Evolutionary conservation across 2,329 filamentous ascomycete species (phyloP), one percentile per base, ranked within the genome.

Genomic region (Trichoderma sp.): DNA sequence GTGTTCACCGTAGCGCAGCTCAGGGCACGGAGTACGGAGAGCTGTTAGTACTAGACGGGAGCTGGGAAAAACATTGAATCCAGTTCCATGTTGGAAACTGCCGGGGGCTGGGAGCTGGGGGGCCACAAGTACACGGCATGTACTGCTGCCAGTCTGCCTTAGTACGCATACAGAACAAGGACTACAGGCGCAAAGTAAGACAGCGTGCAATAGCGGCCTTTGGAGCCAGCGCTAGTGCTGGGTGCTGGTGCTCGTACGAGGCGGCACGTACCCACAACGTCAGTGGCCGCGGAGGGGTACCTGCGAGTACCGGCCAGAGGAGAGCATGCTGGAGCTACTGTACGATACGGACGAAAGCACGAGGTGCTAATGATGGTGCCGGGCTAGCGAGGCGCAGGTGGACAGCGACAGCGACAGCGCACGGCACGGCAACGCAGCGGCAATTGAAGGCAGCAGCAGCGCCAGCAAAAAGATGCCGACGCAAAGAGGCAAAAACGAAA

Each of bases 1-100:
- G 53, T 66, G 63, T 58, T 66, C 63, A 66, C 63, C 63, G 63
- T 58, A 66, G 63, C 40, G 63, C 63, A 57, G 63, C 37, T 53
- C 52, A 66, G 63, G 63, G 63, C 63, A 66, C 63, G 63, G 63
- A 66, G 53, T 47, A 66, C 63, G 60, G 60, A 55, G 33, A 47
- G 47, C 43, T 37, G 31, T 55, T 63, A 63, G 60, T 49, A 33
- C 33, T 33, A 47, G 60, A 47, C 53, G 35, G 43, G 27, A 66
- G 63, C 60, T 55, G 49, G 49, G 33, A 63, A 63, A 40, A 55
- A 63, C 27, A 63, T 35, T 35, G 33, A 35, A 13, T 35, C 33
- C 33, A 14, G 33, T 35, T 35, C 33, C 33, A 35, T 35, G 27
- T 55, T 27, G 52, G 49, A 63, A 63, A 53, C 60, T 63, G 60